Evolutionary conservation across 2,329 filamentous ascomycete genomes (phyloP).

Genomic region (Macrophomina tecta): DNA sequence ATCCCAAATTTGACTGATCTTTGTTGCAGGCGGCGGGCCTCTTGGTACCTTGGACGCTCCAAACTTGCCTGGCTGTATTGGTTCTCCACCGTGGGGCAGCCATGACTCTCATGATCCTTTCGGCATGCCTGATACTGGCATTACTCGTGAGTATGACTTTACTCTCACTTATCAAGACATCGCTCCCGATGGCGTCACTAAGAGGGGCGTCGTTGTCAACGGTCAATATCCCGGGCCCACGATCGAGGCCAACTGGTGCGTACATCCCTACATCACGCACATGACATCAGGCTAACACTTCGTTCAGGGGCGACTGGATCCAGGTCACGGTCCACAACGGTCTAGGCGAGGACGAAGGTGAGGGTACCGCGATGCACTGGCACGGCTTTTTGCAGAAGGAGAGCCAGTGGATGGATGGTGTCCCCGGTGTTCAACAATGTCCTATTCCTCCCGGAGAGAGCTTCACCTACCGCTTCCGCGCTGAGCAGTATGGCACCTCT

Average conservation of each 20-base stretch:
- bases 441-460: constrained; percentile 42
- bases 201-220: constrained; percentile 39
- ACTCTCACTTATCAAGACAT: constrained; percentile 25
- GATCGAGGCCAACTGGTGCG: constrained; percentile 43
- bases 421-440: constrained; percentile 43
- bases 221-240: constrained; percentile 42
- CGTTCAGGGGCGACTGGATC: constrained; percentile 39
- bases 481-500: constrained; percentile 43
- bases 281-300: constrained; percentile 31
- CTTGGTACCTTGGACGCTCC: constrained; percentile 21
- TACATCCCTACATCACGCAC: constrained; percentile 37
- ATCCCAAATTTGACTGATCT: background rate
- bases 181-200: constrained; percentile 39
- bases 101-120: background rate
- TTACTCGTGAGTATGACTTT: constrained; percentile 35
- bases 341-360: constrained; percentile 33
- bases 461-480: constrained; percentile 37
- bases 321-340: constrained; percentile 36
- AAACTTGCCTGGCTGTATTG: constrained; percentile 5
- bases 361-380: constrained; percentile 44
- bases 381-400: constrained; percentile 42
- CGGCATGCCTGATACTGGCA: constrained; percentile 41
- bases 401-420: constrained; percentile 46
- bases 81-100: background rate
- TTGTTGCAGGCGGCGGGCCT: background rate